Percentiles rank a stretch among this genome's conserved stretches.
These are phyloP conservation scores for Ustilago tritici DNA, from an alignment of 1,284 basidiomycete genomes.

Conservation along the genomic window DNA sequence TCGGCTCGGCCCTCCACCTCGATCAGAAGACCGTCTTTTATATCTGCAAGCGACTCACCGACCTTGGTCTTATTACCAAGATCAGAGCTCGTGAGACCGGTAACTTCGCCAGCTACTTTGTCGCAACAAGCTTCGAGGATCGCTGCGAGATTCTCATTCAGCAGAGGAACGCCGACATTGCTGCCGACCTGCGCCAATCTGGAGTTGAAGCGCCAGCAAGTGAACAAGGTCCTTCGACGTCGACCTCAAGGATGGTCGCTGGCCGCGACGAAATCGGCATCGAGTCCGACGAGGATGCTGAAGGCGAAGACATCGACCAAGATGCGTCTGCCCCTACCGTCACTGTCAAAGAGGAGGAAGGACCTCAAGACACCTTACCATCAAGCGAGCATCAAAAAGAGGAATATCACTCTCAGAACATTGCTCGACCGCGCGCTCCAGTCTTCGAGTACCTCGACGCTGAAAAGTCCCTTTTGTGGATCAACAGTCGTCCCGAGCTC, in stretches of 20 bases:
- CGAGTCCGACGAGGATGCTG: slow-evolving; percentile 13
- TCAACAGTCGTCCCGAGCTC: slow-evolving; percentile 54
- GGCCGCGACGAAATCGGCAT: slow-evolving; percentile 13
- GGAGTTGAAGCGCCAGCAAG: slow-evolving; percentile 1
- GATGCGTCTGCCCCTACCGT: slow-evolving; percentile 28
- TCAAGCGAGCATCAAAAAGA: neutral
- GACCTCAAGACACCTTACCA: slow-evolving; percentile 6
- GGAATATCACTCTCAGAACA: neutral
- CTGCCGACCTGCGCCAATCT: slow-evolving; percentile 14
- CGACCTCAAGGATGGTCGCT: neutral
- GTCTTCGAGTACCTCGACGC: slow-evolving; percentile 40
- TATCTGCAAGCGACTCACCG: slow-evolving; percentile 56
- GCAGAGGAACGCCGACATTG: slow-evolving; percentile 42
- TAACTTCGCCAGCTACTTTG: slow-evolving; percentile 49
- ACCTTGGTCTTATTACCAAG: slow-evolving; percentile 46
- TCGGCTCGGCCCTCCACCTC: slow-evolving; percentile 82
- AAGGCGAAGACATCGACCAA: slow-evolving; percentile 7
- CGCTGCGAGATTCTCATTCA: slow-evolving; percentile 49
- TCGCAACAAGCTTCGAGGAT: slow-evolving; percentile 44
- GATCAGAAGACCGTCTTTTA: slow-evolving; percentile 89
- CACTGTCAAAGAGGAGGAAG: slow-evolving; percentile 32
- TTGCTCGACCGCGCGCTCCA: slow-evolving; percentile 8
- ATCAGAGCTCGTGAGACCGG: slow-evolving; percentile 60
- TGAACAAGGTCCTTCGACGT: neutral
- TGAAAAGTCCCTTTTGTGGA: slow-evolving; percentile 46